phyloP scores from a whole-genome alignment of 176 grass and related monocot genomes.

The Areca catechu region DNA sequence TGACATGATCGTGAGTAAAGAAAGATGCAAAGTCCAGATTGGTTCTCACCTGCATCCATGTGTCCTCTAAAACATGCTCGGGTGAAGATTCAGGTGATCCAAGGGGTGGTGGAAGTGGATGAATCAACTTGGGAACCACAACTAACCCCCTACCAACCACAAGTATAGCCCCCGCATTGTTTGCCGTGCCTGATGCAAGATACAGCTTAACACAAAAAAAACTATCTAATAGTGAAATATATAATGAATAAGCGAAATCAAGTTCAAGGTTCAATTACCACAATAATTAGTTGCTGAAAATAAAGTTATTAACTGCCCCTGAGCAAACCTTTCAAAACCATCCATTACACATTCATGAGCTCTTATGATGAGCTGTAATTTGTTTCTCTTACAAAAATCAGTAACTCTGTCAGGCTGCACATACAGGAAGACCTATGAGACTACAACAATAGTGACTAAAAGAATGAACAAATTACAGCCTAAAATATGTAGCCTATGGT shows the following conservation, averaged over 20 bases:
- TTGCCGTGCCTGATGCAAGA: slow-evolving; percentile 65
- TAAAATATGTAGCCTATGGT: too few relatives aligned
- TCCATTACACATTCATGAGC: slow-evolving; percentile 99
- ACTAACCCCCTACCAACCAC: slow-evolving; percentile 90
- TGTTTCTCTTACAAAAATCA: slow-evolving; percentile 95
- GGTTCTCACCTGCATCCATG: slow-evolving; percentile 92
- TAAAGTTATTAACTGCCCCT: slow-evolving; percentile 88
- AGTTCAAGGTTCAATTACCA: slow-evolving; percentile 36
- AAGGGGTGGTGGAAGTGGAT: slow-evolving; percentile 90
- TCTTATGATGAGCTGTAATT: slow-evolving; percentile 88
- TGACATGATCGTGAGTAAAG: background rate
- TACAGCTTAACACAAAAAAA: slow-evolving; percentile 13
- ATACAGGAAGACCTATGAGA: background rate
- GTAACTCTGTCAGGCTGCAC: slow-evolving; percentile 84
- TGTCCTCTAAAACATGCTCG: slow-evolving; percentile 58
- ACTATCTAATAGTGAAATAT: background rate
- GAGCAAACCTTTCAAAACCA: slow-evolving; percentile 96
- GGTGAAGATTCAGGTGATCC: slow-evolving; percentile 90
- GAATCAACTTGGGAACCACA: slow-evolving; percentile 87
- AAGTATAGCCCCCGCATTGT: slow-evolving; percentile 98
- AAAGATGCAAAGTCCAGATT: background rate
- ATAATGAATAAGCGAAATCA: background rate
- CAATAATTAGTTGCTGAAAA: slow-evolving; percentile 99
- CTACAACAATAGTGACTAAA: too few relatives aligned
- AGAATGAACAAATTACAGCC: too few relatives aligned